A percentile compares a stretch with the other conserved stretches of the same genome.
Evolutionary conservation across 768 basidiomycete genomes (phyloP).

Genomic region (Russula griseocarnosa): DNA sequence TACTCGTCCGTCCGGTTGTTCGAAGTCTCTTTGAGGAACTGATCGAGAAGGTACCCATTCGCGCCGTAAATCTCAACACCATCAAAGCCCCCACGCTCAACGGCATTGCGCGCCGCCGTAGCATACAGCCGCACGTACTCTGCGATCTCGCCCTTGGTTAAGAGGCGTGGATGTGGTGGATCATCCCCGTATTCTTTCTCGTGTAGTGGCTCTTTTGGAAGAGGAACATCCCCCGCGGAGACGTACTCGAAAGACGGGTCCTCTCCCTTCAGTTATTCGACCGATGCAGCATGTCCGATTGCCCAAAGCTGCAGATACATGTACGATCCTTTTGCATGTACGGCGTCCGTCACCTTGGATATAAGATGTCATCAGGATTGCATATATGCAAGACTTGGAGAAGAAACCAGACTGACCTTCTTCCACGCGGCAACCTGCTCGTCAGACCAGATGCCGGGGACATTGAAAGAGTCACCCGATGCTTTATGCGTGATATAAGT

Average conservation of each 20-base stretch:
- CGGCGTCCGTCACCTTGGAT: constrained; percentile 39
- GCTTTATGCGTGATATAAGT: constrained; percentile 50
- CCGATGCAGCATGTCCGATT: constrained; percentile 39
- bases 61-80: constrained; percentile 42
- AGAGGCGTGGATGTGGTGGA: constrained; percentile 42
- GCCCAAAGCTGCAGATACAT: constrained; percentile 51
- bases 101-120: constrained; percentile 29
- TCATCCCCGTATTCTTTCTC: not conserved
- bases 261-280: constrained; percentile 27
- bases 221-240: constrained; percentile 32
- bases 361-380: not conserved
- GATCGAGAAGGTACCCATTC: constrained; percentile 39
- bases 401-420: constrained; percentile 34
- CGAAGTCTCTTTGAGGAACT: constrained; percentile 38
- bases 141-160: constrained; percentile 47
- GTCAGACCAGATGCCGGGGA: constrained; percentile 49
- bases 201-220: constrained; percentile 5
- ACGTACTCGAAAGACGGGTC: constrained; percentile 31
- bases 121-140: constrained; percentile 50
- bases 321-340: constrained; percentile 42
- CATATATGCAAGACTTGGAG: not conserved
- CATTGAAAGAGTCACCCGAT: constrained; percentile 39
- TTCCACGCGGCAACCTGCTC: constrained; percentile 58
- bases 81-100: constrained; percentile 38
- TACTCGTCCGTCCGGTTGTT: constrained; percentile 48